These are phyloP conservation scores for Dendrobium officinale DNA, from an alignment of 106 monocot genomes.

Conservation along the genomic window DNA sequence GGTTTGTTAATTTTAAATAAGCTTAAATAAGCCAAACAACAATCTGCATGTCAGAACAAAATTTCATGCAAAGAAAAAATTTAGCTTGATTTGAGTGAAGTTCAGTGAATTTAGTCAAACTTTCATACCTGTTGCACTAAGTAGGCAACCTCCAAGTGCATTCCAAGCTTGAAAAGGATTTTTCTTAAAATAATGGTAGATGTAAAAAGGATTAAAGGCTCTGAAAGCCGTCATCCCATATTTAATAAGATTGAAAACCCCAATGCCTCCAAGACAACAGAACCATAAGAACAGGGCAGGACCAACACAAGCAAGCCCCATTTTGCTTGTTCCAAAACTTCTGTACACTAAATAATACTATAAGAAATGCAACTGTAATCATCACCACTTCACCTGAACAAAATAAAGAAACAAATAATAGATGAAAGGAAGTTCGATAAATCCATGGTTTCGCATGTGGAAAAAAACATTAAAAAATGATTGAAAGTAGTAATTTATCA, in stretches of 20 bases:
- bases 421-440: not conserved
- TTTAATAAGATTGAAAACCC: conserved; percentile 77
- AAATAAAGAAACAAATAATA: not conserved
- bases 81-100: not conserved
- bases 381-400: conserved; percentile 80
- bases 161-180: conserved; percentile 73
- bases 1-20: not conserved
- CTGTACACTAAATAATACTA: conserved; percentile 84
- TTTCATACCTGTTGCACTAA: conserved; percentile 80
- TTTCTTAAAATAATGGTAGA: conserved; percentile 67
- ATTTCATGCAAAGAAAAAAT: not conserved
- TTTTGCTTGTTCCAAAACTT: conserved; percentile 91
- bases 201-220: conserved; percentile 89
- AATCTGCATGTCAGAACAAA: not conserved
- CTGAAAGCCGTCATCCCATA: conserved; percentile 60
- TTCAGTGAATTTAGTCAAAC: not conserved
- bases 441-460: not conserved
- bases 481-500: not conserved
- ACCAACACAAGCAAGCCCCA: conserved; percentile 78
- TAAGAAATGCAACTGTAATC: conserved; percentile 69
- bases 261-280: conserved; percentile 76
- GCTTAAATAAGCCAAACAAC: not conserved
- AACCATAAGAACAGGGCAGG: conserved; percentile 95
- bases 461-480: not conserved
- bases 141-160: conserved; percentile 93